Base-by-base conservation (phyloP, 2,329 filamentous ascomycete genomes). In the Xylariales sp. region DNA sequence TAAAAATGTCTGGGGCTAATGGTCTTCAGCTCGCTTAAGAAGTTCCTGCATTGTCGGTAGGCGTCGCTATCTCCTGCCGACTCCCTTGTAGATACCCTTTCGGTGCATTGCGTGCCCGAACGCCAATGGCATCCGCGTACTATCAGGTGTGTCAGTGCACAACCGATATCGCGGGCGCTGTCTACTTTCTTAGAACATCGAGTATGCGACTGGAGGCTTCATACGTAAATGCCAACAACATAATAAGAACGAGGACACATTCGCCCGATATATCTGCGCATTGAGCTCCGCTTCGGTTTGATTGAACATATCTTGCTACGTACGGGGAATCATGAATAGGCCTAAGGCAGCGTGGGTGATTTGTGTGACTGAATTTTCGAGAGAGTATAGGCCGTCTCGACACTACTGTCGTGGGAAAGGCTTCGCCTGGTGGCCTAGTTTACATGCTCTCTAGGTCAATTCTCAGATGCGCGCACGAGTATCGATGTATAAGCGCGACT, bases 281-380 rank as follows among this genome's bases (percentile, higher is more conserved):
- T 45, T 48, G 34, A 34, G 45, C 50, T 58, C 53, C 39, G 58
- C 58, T 23, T 60, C 10, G 41, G 6, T 53, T 53, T 48, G 45
- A 57, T 57, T 56, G 36, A 50, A 45, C n/a, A 48, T 55, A 32
- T 50, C 30, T 53, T 46, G 23, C 10, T 41, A 41, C 32, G 36
- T 39, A 18, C 30, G 28, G 12, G 46, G 14, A 58, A 41, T 48
- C 18, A 48, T 6, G 23, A 54, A 53, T 54, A 14, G 39, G 32
- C 55, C 39, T n/a, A 41, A 55, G 39, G 23, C n/a, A 16, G 12
- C 23, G 23, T n/a, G 28, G 36, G 36, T 14, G 50, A 46, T 36
- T 46, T 32, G 32, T 32, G 36, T 12, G 28, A 7, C 62, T 55
- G 39, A 14, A 16, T n/a, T 48, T 54, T 45, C 8, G 9, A 59